Conservation (phyloP, 1,284 basidiomycete species). For the Papiliotrema fonsecae region DNA sequence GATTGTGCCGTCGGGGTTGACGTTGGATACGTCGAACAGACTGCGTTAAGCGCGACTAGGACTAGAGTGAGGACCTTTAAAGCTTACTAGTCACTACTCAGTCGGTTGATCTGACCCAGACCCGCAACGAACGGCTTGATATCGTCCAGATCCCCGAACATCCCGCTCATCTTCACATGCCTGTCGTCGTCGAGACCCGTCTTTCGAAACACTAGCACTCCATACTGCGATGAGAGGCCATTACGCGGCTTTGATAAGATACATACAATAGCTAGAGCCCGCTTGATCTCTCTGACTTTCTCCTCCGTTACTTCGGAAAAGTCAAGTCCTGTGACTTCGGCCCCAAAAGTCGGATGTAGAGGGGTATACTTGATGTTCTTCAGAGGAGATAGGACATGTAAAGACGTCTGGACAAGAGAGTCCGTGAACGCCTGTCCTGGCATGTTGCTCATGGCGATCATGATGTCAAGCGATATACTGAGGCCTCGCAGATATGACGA, state of each 20-base stretch:
- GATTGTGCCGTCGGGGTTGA: constrained; percentile 18
- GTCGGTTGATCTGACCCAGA: background rate
- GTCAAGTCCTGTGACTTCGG: constrained; percentile 20
- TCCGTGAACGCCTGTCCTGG: background rate
- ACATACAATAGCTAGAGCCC: constrained; percentile 15
- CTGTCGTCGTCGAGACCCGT: constrained; percentile 17
- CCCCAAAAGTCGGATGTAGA: constrained; percentile 25
- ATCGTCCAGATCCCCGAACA: constrained; percentile 18
- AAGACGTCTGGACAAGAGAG: background rate
- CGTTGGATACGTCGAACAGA: constrained; percentile 22
- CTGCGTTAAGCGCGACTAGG: background rate
- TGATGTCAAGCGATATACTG: too few species aligned
- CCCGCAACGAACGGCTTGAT: constrained; percentile 10
- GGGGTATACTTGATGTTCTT: constrained; percentile 11
- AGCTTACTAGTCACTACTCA: background rate
- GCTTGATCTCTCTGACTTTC: constrained; percentile 14
- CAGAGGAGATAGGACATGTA: background rate
- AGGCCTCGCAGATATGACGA: too few species aligned
- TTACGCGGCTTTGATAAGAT: background rate
- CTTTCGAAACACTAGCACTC: constrained; percentile 18
- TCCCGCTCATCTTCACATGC: constrained; percentile 7
- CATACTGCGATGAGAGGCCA: constrained; percentile 8
- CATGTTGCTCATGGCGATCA: background rate
- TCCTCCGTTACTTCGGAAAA: constrained; percentile 13
- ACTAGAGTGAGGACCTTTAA: background rate